phyloP scores from a whole-genome alignment of 2,329 filamentous ascomycete genomes.

The Dactylellina parvicollis region DNA sequence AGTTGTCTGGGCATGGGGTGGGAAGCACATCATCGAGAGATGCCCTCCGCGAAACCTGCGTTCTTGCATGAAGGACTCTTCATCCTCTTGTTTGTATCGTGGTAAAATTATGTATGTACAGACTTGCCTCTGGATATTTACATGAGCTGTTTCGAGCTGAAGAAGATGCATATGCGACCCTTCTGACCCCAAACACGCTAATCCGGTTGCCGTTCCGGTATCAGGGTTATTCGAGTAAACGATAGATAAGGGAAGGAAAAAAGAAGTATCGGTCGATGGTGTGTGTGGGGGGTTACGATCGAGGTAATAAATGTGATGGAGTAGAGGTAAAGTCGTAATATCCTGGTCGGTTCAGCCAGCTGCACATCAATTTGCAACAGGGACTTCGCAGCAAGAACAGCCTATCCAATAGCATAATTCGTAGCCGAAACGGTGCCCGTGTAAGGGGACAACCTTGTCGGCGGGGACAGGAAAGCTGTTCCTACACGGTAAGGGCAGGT shows the following conservation, averaged over 20 bases:
- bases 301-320: conserved; percentile 21
- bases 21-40: conserved; percentile 30
- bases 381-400: conserved; percentile 32
- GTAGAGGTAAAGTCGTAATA: conserved; percentile 24
- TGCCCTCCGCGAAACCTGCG: conserved; percentile 49
- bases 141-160: neutral
- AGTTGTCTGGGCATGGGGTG: neutral
- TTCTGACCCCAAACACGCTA: neutral
- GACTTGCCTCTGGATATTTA: conserved; percentile 4
- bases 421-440: conserved; percentile 22
- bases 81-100: neutral
- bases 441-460: conserved; percentile 38
- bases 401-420: conserved; percentile 43
- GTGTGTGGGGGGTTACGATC: conserved; percentile 27
- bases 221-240: neutral
- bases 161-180: neutral
- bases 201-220: neutral
- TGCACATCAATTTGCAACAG: conserved; percentile 43
- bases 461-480: conserved; percentile 28
- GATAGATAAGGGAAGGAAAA: conserved; percentile 9
- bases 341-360: conserved; percentile 15
- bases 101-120: neutral
- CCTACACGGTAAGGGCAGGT: conserved; percentile 42
- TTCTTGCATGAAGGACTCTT: conserved; percentile 36
- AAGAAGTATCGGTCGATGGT: conserved; percentile 1